Conservation (phyloP, 139 green algal species). For the Coelastrella sp. region DNA sequence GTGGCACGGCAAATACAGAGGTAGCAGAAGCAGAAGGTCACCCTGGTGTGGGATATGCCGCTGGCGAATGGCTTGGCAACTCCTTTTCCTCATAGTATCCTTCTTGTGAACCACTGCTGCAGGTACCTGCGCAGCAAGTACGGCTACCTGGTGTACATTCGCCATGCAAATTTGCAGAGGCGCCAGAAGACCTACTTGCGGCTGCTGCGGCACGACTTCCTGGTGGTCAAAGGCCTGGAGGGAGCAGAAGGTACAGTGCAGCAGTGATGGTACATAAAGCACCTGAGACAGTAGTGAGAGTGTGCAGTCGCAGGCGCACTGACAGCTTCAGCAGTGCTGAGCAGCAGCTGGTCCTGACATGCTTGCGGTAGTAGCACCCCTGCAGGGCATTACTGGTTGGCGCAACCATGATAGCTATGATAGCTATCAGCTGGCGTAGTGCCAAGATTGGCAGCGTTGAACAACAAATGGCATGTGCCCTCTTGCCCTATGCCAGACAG, state of each 20-base stretch:
- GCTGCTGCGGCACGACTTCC: conserved; percentile 30
- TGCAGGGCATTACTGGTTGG: too few species aligned
- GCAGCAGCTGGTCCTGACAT: background rate
- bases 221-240: conserved; percentile 15
- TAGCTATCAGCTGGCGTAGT: too few species aligned
- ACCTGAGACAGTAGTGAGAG: too few species aligned
- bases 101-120: background rate
- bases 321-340: background rate
- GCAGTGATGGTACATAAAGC: background rate
- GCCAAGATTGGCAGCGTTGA: too few species aligned
- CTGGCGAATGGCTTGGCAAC: background rate
- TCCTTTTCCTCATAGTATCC: background rate
- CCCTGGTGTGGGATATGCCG: background rate
- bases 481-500: background rate
- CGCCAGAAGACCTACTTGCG: conserved; percentile 31
- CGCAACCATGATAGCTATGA: too few species aligned
- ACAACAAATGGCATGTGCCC: background rate
- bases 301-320: too few species aligned
- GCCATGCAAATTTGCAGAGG: background rate
- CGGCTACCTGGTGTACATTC: conserved; percentile 31
- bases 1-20: background rate
- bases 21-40: background rate
- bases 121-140: conserved; percentile 37
- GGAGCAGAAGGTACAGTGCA: background rate
- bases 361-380: too few species aligned